Percentiles rank a stretch among this genome's conserved stretches.
Conservation (phyloP, 371 early-diverging fungal species). For the Blastocladiella emersonii region DNA sequence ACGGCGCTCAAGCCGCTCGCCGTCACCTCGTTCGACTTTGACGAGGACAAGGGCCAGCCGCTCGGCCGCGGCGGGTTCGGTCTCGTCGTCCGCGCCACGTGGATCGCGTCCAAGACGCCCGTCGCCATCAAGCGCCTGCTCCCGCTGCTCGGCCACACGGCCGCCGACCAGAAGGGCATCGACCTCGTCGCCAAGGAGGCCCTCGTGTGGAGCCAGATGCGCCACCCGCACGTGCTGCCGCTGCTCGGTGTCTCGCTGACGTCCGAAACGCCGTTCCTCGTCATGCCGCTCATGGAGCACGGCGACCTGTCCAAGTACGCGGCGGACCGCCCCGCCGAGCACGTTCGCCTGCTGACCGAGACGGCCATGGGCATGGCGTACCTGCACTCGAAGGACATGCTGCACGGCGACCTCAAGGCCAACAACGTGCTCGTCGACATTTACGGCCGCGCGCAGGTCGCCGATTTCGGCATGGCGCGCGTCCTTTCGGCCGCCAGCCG, state of each 20-base stretch:
- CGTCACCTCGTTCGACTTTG: not conserved
- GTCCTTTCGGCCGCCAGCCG: not conserved
- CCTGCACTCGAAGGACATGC: slow-evolving; percentile 3
- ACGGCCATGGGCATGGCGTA: slow-evolving; percentile 6
- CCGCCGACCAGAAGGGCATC: not conserved
- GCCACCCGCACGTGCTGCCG: not conserved
- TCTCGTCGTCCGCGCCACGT: not conserved
- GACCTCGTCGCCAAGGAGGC: not conserved
- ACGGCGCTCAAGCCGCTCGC: not conserved
- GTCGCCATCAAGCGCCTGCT: not conserved
- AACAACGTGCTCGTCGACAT: slow-evolving; percentile 7
- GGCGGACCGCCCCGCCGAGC: not conserved
- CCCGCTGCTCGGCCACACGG: not conserved
- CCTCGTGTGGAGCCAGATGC: not conserved
- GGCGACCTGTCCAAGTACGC: not conserved
- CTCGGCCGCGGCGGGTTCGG: not conserved
- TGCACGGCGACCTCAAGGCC: slow-evolving; percentile 10
- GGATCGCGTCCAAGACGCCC: not conserved
- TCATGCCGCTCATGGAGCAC: not conserved
- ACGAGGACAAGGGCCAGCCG: too few species aligned
- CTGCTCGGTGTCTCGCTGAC: not conserved
- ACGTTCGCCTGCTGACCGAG: not conserved
- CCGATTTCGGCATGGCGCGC: slow-evolving; percentile 5
- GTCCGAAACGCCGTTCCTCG: not conserved
- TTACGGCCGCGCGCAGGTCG: not conserved